Evolutionary conservation across 1,284 basidiomycete species (phyloP), one percentile per base, ranked within the genome.

Genomic region (Phellinidium pouzarii): DNA sequence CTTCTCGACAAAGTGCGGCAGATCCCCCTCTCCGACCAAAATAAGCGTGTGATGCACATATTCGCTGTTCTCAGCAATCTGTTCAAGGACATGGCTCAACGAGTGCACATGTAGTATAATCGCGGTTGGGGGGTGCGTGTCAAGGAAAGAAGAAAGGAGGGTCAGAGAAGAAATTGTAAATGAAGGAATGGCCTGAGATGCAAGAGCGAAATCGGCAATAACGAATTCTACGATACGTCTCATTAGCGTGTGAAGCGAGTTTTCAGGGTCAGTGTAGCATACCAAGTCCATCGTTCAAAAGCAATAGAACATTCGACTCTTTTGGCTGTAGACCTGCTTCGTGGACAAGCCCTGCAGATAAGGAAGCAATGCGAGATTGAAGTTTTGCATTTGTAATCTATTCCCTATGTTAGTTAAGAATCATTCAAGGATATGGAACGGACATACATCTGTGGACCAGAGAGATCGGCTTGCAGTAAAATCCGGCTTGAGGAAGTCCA

Each of bases 241-340:
- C 23, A n/a, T 48, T 19, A 44, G 22, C 23, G 22, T 34, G 6
- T 20, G 27, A 25, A 7, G 14, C 8, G 31, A 44, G 19, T 8
- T 48, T 42, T n/a, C 22, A 54, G 19, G 14, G 37, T 11, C 8
- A 36, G 3, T 23, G 7, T 29, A 31, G 60, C 73, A 14, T 61
- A 86, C 87, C 87, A 42, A 90, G 70, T 44, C 82, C 67, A 61
- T 91, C 88, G 59, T 91, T 86, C 37, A 91, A 68, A 22, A 89
- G 68, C 4, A 91, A 65, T 4, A 91, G 65, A 11, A 86, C 86
- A 58, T 73, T 84, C 14, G 88, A 87, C 50, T 82, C 77, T 48
- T 72, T 69, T 1, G 80, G 75, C 34, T 76, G 71, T 14, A 90
- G 69, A n/a, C 73, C 72, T 4, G 75, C 76, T 29, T 75, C 65